phyloP scores from a whole-genome alignment of 192 early-diverging fungal species.

The Allomyces macrogynus region DNA sequence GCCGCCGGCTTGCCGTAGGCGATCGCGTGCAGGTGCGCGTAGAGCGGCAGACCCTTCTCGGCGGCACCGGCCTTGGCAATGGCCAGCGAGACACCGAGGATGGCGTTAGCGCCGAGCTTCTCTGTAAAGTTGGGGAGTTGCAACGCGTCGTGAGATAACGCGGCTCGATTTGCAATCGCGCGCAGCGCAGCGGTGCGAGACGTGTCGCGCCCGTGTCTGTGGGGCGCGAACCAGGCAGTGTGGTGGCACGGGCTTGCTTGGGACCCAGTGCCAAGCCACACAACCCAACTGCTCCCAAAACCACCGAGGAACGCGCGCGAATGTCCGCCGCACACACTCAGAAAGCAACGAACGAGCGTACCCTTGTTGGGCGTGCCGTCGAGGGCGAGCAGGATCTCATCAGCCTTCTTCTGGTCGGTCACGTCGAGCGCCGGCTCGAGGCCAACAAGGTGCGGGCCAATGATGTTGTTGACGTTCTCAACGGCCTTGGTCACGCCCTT shows the following conservation, averaged over 20 bases:
- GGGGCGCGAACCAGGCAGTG: not conserved
- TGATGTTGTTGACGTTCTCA: constrained; percentile 70
- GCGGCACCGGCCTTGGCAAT: constrained; percentile 88
- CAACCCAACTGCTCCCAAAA: not conserved
- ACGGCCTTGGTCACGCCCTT: constrained; percentile 88
- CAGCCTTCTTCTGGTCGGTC: constrained; percentile 67
- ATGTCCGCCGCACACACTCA: not conserved
- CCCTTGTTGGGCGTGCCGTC: constrained; percentile 93
- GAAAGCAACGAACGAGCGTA: constrained; percentile 2
- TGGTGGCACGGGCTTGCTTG: constrained; percentile 1
- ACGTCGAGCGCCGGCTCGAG: constrained; percentile 62
- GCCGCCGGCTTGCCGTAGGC: constrained; percentile 50
- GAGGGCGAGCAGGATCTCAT: constrained; percentile 75
- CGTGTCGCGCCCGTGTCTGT: no score
- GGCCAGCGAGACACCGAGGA: constrained; percentile 94
- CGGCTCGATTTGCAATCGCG: not conserved
- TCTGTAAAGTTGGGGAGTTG: constrained; percentile 5
- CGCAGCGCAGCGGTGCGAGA: not conserved
- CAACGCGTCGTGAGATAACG: not conserved
- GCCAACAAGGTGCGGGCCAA: constrained; percentile 53
- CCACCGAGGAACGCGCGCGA: no score
- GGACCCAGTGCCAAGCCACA: constrained; percentile 2
- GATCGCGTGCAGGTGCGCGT: constrained; percentile 82
- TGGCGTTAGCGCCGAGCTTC: constrained; percentile 93
- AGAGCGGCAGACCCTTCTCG: constrained; percentile 82